Base-by-base conservation (phyloP, 305 asterid genomes). In the Solanum hybrid region DNA sequence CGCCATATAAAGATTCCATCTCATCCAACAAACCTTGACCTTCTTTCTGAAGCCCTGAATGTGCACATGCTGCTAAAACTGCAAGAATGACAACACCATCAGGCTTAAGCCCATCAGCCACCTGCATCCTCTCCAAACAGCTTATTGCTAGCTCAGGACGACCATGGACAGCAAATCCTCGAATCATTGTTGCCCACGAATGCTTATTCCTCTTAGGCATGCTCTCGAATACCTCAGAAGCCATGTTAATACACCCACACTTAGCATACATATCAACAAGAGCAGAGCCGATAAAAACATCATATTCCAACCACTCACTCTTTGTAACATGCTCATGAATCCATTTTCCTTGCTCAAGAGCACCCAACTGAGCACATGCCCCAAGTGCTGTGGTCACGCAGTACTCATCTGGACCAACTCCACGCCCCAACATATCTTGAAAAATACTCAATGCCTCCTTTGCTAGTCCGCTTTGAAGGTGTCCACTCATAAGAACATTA, bases 231-330 rank as follows among this genome's bases (percentile, higher is more conserved):
- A 91, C 90, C 38, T 93, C 92, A 51, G 90, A 85, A 31, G 92
- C 94, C 78, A 80, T 56, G 45, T 91, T 85, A 40, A 92, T 84
- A 76, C 89, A 90, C 69, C 94, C 94, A 87, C 94, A 93, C 90
- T 93, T 93, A 3, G 92, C 90, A 73, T 93, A 90, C 93, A 91
- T 93, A 90, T 93, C 92, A 77, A 91, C 92, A 77, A 93, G 91
- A 72, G 91, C 90, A 7, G 93, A 91, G 66, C 91, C 93, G 19
- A 91, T 15, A 71, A 93, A 93, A 17, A 88, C 79, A 79, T 92
- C 94, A 38, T 91, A 69, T 10, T 51, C 88, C 77, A 90, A 26
- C 90, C 86, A 86, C 37, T 91, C 89, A 32, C 64, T 91, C 88
- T 87, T 93, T 81, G 17, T 78, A 11, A 87, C 82, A 36, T 91